A percentile compares a stretch with the other conserved stretches of the same genome.
Conservation (phyloP, 768 basidiomycete genomes). For the Xanthoconium stramineum region DNA sequence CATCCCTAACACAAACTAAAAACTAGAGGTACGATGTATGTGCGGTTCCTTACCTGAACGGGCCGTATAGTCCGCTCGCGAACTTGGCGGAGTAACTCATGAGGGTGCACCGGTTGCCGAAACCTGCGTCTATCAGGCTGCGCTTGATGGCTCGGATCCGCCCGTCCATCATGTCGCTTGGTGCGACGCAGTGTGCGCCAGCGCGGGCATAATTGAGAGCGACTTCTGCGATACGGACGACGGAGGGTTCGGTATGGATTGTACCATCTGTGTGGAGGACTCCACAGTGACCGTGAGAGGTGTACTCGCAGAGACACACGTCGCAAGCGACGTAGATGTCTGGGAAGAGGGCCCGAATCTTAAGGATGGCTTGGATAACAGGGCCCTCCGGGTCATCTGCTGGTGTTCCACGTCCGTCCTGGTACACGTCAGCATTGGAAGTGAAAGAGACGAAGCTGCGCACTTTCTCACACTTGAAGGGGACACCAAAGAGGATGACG, state of each 20-base stretch:
- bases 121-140: conserved; percentile 75
- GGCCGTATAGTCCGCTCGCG: conserved; percentile 91
- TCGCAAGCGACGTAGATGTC: conserved; percentile 87
- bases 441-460: neutral
- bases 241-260: conserved; percentile 75
- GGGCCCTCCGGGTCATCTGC: conserved; percentile 91
- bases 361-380: conserved; percentile 89
- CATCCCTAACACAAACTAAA: conserved; percentile 57
- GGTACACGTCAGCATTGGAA: neutral
- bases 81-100: conserved; percentile 99
- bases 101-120: conserved; percentile 84
- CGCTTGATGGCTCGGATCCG: conserved; percentile 87
- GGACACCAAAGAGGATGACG: conserved; percentile 95
- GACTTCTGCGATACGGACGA: conserved; percentile 87
- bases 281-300: conserved; percentile 97
- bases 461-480: conserved; percentile 76
- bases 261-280: conserved; percentile 68
- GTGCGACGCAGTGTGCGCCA: conserved; percentile 97
- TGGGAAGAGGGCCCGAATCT: conserved; percentile 75
- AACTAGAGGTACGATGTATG: neutral
- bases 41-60: conserved; percentile 68
- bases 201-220: conserved; percentile 90
- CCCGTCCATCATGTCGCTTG: conserved; percentile 99
- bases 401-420: conserved; percentile 82
- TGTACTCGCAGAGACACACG: conserved; percentile 99